These are phyloP conservation scores for Lentinula boryana DNA, from an alignment of 768 basidiomycete species.

Conservation along the genomic window DNA sequence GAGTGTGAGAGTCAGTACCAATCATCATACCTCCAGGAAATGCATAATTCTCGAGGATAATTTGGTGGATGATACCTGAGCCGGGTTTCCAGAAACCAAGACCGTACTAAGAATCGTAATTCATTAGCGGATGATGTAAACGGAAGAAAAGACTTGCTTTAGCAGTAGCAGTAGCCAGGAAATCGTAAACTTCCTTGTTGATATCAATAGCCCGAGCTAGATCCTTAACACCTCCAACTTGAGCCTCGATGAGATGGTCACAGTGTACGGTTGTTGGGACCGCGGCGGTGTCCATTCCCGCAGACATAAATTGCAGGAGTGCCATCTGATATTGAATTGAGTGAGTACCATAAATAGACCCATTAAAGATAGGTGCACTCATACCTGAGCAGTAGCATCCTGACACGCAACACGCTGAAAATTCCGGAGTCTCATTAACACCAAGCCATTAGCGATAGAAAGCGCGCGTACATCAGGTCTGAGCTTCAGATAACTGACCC, in stretches of 20 bases:
- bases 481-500: constrained; percentile 93
- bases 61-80: constrained; percentile 98
- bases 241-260: constrained; percentile 98
- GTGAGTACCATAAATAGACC: neutral
- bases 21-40: constrained; percentile 99
- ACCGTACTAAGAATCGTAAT: constrained; percentile 59
- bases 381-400: constrained; percentile 84
- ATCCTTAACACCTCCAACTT: constrained; percentile 91
- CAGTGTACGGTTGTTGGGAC: constrained; percentile 99
- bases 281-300: constrained; percentile 95
- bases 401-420: constrained; percentile 80
- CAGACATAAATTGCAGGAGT: constrained; percentile 99
- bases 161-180: constrained; percentile 94
- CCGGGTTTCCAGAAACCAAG: constrained; percentile 99
- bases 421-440: neutral
- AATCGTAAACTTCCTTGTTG: constrained; percentile 99
- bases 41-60: constrained; percentile 98
- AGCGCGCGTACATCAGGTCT: constrained; percentile 81
- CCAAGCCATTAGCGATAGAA: neutral
- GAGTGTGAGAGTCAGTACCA: constrained; percentile 98
- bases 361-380: constrained; percentile 7
- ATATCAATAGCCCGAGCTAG: constrained; percentile 85
- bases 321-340: constrained; percentile 63
- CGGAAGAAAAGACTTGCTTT: constrained; percentile 44
- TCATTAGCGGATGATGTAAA: neutral